Conservation (phyloP, 495 filamentous ascomycete genomes). For the Chaetomium cochliodes region DNA sequence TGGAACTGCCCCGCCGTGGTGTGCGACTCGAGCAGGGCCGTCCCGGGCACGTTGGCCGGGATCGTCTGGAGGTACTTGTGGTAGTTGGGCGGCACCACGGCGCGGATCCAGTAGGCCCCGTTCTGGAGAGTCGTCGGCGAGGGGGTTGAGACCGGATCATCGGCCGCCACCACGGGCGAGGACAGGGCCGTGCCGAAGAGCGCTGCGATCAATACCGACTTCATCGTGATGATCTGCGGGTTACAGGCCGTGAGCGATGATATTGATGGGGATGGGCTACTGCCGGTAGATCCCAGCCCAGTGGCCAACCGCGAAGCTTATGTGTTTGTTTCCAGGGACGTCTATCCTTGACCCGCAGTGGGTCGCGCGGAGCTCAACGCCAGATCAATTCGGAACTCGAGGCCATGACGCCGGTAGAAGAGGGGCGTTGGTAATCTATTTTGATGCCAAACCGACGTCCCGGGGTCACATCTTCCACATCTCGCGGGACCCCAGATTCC, state of each 20-base stretch:
- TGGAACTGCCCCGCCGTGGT: conserved; percentile 62
- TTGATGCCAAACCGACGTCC: background rate
- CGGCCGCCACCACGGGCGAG: conserved; percentile 22
- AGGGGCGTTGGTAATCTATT: conserved; percentile 8
- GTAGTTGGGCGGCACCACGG: conserved; percentile 58
- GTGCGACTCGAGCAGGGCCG: conserved; percentile 53
- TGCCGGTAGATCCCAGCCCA: background rate
- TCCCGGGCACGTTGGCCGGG: conserved; percentile 47
- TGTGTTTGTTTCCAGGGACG: background rate
- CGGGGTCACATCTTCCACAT: conserved; percentile 7
- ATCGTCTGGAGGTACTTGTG: conserved; percentile 63
- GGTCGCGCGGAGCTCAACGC: background rate
- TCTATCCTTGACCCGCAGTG: background rate
- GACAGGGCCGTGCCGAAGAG: conserved; percentile 24
- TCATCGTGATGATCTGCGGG: conserved; percentile 15
- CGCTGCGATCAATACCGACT: conserved; percentile 16
- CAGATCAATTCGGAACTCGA: background rate
- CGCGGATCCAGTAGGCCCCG: conserved; percentile 62
- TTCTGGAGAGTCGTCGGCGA: conserved; percentile 43
- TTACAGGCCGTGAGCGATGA: background rate
- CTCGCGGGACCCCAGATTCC: conserved; percentile 10
- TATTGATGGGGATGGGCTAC: background rate
- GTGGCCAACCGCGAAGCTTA: background rate
- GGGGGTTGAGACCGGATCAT: conserved; percentile 22
- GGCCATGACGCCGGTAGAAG: background rate